Evolutionary conservation across 805 yeast species (phyloP).

Genomic region (Priceomyces fermenticarens): DNA sequence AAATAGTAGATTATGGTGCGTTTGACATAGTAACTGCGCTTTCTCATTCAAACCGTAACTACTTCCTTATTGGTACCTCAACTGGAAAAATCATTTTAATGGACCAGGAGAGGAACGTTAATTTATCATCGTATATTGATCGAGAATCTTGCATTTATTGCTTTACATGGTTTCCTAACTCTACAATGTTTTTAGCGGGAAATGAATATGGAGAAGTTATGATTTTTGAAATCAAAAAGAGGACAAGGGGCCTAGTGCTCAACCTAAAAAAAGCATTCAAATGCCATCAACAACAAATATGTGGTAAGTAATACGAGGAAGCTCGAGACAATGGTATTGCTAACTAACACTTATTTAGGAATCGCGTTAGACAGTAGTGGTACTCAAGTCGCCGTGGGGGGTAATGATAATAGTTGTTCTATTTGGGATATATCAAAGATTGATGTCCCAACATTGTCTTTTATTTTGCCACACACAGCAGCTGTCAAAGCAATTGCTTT

Average conservation of each 20-base stretch:
- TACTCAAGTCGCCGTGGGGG: conserved; percentile 71
- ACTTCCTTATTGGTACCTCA: conserved; percentile 55
- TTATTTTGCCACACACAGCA: conserved; percentile 64
- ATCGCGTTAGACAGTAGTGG: conserved; percentile 56
- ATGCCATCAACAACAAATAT: conserved; percentile 34
- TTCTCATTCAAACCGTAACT: conserved; percentile 48
- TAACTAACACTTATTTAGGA: conserved; percentile 32
- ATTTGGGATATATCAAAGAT: conserved; percentile 63
- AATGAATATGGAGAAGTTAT: conserved; percentile 62
- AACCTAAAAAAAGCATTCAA: conserved; percentile 13
- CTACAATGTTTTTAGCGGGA: conserved; percentile 53
- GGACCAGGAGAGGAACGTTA: conserved; percentile 28
- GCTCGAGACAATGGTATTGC: conserved; percentile 7
- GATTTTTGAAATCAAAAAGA: conserved; percentile 29
- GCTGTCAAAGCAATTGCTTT: conserved; percentile 89
- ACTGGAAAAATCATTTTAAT: conserved; percentile 51
- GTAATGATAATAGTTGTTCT: conserved; percentile 77
- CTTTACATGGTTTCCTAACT: conserved; percentile 54
- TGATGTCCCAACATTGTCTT: conserved; percentile 41
- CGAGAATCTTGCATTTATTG: conserved; percentile 49
- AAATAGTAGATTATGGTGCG: conserved; percentile 44
- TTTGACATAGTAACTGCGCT: conserved; percentile 54
- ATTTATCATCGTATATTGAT: conserved; percentile 12
- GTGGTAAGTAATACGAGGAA: conserved; percentile 26
- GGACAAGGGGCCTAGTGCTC: conserved; percentile 6